These are phyloP conservation scores for Tuber indicum DNA, from an alignment of 495 filamentous ascomycete species.

Conservation along the genomic window DNA sequence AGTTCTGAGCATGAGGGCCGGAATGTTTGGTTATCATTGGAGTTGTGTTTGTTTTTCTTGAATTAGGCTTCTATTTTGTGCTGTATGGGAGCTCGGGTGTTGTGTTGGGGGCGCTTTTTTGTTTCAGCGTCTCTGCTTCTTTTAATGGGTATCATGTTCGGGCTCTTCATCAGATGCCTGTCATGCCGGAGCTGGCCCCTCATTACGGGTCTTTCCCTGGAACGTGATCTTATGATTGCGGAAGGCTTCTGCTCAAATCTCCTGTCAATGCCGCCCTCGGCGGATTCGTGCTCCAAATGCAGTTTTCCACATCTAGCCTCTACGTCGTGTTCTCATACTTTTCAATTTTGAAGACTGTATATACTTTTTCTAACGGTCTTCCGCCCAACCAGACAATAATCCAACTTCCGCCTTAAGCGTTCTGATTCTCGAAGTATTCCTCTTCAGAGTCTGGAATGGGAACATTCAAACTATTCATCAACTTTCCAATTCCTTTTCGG, in stretches of 20 bases:
- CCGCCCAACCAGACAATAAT: not conserved
- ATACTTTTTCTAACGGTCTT: not conserved
- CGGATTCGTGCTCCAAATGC: not conserved
- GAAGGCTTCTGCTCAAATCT: not conserved
- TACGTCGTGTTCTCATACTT: not conserved
- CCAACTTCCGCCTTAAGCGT: not conserved
- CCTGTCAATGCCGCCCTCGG: not conserved
- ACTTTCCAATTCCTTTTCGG: constrained; percentile 20
- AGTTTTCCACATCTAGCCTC: not conserved
- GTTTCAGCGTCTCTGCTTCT: not conserved
- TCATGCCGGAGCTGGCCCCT: not conserved
- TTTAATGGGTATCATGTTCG: not conserved
- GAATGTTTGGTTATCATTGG: constrained; percentile 12
- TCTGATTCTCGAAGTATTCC: not conserved
- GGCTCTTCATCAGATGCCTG: not conserved
- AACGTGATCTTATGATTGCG: not conserved
- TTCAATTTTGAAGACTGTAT: not conserved
- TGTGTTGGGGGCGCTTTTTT: not conserved
- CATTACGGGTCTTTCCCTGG: not conserved
- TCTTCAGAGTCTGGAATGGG: not conserved
- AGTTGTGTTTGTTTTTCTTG: constrained; percentile 19
- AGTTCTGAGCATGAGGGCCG: constrained; percentile 6
- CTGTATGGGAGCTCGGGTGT: not conserved
- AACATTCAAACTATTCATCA: constrained; percentile 24
- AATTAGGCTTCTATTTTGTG: not conserved